Base-by-base conservation (phyloP, 1,284 basidiomycete species). In the Somion occarium region DNA sequence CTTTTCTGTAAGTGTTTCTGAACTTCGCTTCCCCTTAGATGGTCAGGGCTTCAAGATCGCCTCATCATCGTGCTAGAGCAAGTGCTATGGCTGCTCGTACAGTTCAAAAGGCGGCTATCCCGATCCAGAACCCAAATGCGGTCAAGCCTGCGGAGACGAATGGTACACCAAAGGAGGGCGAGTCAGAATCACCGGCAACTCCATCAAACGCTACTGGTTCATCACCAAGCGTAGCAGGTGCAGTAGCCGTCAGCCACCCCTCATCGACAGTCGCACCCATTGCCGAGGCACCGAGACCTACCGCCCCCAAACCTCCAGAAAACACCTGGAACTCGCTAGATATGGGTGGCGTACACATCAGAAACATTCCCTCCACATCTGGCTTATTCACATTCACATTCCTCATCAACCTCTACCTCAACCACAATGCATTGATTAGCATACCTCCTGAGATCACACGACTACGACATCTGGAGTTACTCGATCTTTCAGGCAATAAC, bases 401-500 rank as follows among this genome's bases (percentile, higher is more conserved):
- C 74, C 84, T 99, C 56, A 91, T 91, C 56, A 91, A 88, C 57
- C 83, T 99, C 50, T 99, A 97, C 71, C 91, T 99, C 70, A 98
- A 98, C 64, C 96, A 99, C 76, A 99, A 99, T 65, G 77, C 84
- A 30, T 80, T 99, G 51, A 77, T 85, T 15, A 70, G 79, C 58
- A 73, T 99, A 44, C 93, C 96, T 2, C 79, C 90, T 9, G 83
- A 90, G 66, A 93, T 99, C 58, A 77, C 89, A 49, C 84, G 83
- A 60, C 81, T 99, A 52, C 83, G 85, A 41, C 88, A 95, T 63
- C 78, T 99, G 44, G 91, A 93, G 56, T 74, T 96, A 15, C 82
- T 99, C 44, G 97, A 99, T 72, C 80, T 95, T 26, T 97, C 95
- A 0, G 89, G 87, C 50, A 99, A 99, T 70, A 84, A 82, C 62